Evolutionary conservation across 805 yeast genomes (phyloP).

Genomic region (Candida nemodendra): DNA sequence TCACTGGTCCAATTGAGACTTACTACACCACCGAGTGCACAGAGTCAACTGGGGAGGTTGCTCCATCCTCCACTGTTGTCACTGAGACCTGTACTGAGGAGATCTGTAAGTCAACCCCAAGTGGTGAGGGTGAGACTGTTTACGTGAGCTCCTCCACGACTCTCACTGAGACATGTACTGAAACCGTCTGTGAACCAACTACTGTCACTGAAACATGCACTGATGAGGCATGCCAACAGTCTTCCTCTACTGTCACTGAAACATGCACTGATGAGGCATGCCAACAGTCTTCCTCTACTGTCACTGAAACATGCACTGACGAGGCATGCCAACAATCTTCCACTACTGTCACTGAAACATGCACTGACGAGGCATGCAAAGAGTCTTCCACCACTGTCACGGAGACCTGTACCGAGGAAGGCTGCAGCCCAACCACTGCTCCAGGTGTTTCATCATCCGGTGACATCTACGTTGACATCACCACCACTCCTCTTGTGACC

Average conservation of each 20-base stretch:
- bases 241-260: slow-evolving; percentile 13
- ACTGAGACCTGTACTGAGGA: slow-evolving; percentile 14
- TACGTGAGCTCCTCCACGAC: slow-evolving; percentile 15
- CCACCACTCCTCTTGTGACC: slow-evolving; percentile 41
- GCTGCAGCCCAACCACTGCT: slow-evolving; percentile 12
- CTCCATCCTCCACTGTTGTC: slow-evolving; percentile 9
- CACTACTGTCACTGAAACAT: slow-evolving; percentile 1
- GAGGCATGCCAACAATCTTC: slow-evolving; percentile 13
- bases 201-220: slow-evolving; percentile 22
- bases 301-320: slow-evolving; percentile 12
- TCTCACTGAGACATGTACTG: slow-evolving; percentile 12
- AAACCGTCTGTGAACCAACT: slow-evolving; percentile 24
- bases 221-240: no score
- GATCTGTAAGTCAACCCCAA: slow-evolving; percentile 11
- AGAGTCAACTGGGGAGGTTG: slow-evolving; percentile 13
- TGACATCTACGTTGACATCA: slow-evolving; percentile 19
- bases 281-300: background rate
- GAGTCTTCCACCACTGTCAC: slow-evolving; percentile 9
- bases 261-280: slow-evolving; percentile 10
- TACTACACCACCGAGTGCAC: slow-evolving; percentile 15
- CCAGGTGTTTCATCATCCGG: slow-evolving; percentile 15
- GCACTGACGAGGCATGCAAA: no score
- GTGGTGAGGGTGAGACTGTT: slow-evolving; percentile 7
- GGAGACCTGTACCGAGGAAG: slow-evolving; percentile 12
- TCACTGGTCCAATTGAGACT: slow-evolving; percentile 6